Conservation (phyloP, 2,329 filamentous ascomycete species). For the Calonectria naviculata region DNA sequence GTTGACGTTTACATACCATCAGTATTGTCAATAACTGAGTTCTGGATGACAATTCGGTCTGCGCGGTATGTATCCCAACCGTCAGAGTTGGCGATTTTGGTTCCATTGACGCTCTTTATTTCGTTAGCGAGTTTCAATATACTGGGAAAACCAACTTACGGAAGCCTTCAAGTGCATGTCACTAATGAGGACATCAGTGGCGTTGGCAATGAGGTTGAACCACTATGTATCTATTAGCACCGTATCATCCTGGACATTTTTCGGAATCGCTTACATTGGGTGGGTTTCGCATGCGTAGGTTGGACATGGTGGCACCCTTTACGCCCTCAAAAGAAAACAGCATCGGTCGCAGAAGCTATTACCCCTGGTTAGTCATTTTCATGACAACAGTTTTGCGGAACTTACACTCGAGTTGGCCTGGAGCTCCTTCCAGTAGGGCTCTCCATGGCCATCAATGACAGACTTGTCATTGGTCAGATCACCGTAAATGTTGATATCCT, state of each 20-base stretch:
- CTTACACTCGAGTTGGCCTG: constrained; percentile 30
- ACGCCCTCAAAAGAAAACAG: constrained; percentile 34
- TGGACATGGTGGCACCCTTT: constrained; percentile 66
- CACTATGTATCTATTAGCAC: constrained; percentile 35
- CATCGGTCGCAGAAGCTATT: constrained; percentile 36
- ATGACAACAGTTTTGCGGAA: constrained; percentile 60
- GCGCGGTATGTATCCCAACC: constrained; percentile 74
- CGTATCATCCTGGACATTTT: fast-evolving
- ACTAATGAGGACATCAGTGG: constrained; percentile 71
- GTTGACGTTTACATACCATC: constrained; percentile 25
- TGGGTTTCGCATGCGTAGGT: constrained; percentile 70
- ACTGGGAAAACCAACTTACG: constrained; percentile 14
- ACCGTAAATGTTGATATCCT: constrained; percentile 72
- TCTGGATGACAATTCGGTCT: constrained; percentile 72
- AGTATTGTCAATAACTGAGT: constrained; percentile 62
- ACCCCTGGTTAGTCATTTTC: constrained; percentile 58
- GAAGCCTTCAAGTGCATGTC: constrained; percentile 70
- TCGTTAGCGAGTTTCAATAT: not conserved
- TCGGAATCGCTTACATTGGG: constrained; percentile 40
- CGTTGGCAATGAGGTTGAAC: constrained; percentile 73
- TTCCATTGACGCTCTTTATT: constrained; percentile 30
- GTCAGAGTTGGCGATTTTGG: constrained; percentile 66
- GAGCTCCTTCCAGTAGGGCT: constrained; percentile 37
- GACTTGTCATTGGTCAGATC: constrained; percentile 72
- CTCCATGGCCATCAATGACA: constrained; percentile 65